Conservation (phyloP, 257 asterid genomes). For the Solanum appendiculatum region DNA sequence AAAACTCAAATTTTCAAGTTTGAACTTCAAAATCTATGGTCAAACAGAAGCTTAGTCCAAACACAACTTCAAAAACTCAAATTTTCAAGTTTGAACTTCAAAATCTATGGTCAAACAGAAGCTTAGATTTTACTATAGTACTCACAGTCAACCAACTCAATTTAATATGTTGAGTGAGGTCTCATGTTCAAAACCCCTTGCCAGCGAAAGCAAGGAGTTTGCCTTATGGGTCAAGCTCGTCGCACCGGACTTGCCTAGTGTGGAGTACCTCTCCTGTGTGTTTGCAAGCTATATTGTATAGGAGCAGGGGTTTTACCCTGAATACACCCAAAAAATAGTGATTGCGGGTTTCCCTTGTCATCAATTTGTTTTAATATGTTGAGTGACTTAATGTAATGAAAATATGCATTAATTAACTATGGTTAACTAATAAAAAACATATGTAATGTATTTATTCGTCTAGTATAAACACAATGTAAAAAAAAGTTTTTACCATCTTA, state of each 20-base stretch:
- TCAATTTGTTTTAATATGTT: background rate
- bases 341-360: too few relatives aligned
- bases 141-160: background rate
- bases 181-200: too few relatives aligned
- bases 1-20: background rate
- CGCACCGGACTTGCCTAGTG: accelerated
- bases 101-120: background rate
- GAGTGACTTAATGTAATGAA: background rate
- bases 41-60: background rate
- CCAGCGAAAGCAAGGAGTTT: background rate
- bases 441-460: background rate
- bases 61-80: background rate
- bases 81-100: too few relatives aligned
- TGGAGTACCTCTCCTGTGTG: accelerated
- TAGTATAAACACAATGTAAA: background rate
- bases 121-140: background rate
- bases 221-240: accelerated
- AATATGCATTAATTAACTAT: background rate
- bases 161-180: background rate
- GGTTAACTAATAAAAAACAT: background rate
- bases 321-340: too few relatives aligned
- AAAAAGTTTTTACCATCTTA: background rate
- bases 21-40: background rate
- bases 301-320: accelerated
- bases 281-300: background rate